A percentile compares a stretch with the other conserved stretches of the same genome.
Conservation (phyloP, 1,139 yeast species). For the Suhomyces anneliseae region DNA sequence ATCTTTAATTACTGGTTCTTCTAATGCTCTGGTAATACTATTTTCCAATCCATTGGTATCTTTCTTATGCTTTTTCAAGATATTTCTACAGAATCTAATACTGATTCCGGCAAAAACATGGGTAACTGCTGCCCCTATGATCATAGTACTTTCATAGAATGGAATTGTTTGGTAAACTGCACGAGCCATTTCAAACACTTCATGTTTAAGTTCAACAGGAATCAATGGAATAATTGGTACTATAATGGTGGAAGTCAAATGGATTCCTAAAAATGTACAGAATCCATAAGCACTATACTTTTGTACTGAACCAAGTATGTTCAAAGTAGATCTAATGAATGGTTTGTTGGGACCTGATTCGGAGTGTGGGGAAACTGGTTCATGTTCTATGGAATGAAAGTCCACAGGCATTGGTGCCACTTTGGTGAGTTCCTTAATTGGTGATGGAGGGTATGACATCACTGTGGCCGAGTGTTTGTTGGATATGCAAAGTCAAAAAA, state of each 20-base stretch:
- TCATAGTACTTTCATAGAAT: conserved; percentile 46
- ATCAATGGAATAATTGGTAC: conserved; percentile 49
- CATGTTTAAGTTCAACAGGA: conserved; percentile 48
- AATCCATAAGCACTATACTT: conserved; percentile 65
- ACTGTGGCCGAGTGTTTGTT: not conserved
- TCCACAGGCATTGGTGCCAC: conserved; percentile 10
- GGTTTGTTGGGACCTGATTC: not conserved
- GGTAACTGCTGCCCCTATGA: conserved; percentile 45
- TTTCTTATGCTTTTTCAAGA: conserved; percentile 11
- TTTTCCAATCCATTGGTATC: not conserved
- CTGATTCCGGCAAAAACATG: conserved; percentile 59
- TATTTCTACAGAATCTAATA: conserved; percentile 30
- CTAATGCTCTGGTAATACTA: conserved; percentile 4
- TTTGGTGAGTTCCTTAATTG: conserved; percentile 2
- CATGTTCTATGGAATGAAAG: conserved; percentile 1
- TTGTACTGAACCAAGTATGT: conserved; percentile 32
- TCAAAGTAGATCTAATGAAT: not conserved
- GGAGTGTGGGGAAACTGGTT: not conserved
- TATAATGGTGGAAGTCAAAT: conserved; percentile 53
- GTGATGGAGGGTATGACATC: conserved; percentile 3
- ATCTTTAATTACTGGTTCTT: conserved; percentile 20
- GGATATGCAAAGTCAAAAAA: no score
- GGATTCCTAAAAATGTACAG: conserved; percentile 57
- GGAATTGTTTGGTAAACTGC: conserved; percentile 58
- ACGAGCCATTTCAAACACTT: conserved; percentile 60